phyloP scores from a whole-genome alignment of 2,329 filamentous ascomycete genomes.

The Immersiporthe knoxdaviesiana region DNA sequence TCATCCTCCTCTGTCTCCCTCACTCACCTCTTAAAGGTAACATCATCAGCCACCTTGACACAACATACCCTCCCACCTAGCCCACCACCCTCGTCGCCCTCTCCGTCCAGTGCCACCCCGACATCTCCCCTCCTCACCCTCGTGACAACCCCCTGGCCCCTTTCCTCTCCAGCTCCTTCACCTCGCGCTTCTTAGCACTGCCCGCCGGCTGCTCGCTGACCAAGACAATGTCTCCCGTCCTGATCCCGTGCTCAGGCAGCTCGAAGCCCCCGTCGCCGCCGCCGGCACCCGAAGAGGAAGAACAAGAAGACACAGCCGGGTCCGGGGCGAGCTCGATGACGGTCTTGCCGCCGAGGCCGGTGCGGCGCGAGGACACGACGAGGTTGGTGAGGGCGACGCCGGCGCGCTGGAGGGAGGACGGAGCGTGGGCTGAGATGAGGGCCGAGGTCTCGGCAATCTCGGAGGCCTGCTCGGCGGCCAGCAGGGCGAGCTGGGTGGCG shows the following conservation, averaged over 20 bases:
- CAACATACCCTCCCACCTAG: constrained; percentile 61
- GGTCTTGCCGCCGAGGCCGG: constrained; percentile 87
- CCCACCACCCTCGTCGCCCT: constrained; percentile 51
- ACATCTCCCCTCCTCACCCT: constrained; percentile 62
- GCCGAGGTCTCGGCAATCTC: constrained; percentile 72
- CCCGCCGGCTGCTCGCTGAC: constrained; percentile 76
- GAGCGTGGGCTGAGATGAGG: constrained; percentile 69
- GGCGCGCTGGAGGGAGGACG: constrained; percentile 70
- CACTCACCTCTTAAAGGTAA: constrained; percentile 61
- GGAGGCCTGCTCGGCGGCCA: constrained; percentile 71
- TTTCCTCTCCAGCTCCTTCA: constrained; percentile 69
- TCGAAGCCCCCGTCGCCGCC: constrained; percentile 43
- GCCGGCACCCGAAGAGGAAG: background rate
- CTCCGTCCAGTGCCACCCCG: constrained; percentile 71
- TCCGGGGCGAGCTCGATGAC: constrained; percentile 74
- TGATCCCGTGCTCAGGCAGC: constrained; percentile 74
- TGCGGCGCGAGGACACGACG: constrained; percentile 73
- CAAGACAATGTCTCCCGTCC: constrained; percentile 77
- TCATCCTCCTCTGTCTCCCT: too few relatives aligned
- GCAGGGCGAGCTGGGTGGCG: constrained; percentile 68
- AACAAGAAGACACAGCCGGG: constrained; percentile 55
- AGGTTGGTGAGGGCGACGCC: constrained; percentile 83
- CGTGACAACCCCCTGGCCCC: constrained; percentile 73
- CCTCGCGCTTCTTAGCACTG: constrained; percentile 72
- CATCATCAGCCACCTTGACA: constrained; percentile 70